phyloP scores from a whole-genome alignment of 2,329 filamentous ascomycete genomes.

The Pseudodiploospora longispora region DNA sequence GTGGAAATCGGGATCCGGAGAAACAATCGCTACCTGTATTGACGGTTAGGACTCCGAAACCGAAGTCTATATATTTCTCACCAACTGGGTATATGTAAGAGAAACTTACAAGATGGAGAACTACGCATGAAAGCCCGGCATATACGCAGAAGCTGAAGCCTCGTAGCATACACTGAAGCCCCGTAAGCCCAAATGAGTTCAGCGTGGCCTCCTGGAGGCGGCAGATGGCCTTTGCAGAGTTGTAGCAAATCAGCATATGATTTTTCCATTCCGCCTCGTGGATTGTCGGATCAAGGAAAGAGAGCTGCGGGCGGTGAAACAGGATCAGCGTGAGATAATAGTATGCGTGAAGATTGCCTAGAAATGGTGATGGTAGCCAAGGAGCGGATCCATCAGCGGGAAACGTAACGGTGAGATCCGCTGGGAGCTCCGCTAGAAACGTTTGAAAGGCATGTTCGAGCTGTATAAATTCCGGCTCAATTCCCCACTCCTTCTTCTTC shows the following conservation, averaged over 20 bases:
- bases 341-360: slow-evolving; percentile 85
- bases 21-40: slow-evolving; percentile 76
- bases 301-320: slow-evolving; percentile 78
- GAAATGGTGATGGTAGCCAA: slow-evolving; percentile 77
- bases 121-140: slow-evolving; percentile 79
- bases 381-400: slow-evolving; percentile 71
- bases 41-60: slow-evolving; percentile 6
- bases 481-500: slow-evolving; percentile 75
- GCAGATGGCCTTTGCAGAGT: slow-evolving; percentile 76
- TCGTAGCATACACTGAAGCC: slow-evolving; percentile 83
- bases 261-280: slow-evolving; percentile 74
- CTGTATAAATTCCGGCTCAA: slow-evolving; percentile 73
- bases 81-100: slow-evolving; percentile 4
- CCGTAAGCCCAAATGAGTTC: slow-evolving; percentile 66
- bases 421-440: slow-evolving; percentile 70
- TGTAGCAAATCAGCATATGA: slow-evolving; percentile 80
- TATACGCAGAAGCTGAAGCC: slow-evolving; percentile 97
- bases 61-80: slow-evolving; percentile 5
- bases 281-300: slow-evolving; percentile 63
- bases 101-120: slow-evolving; percentile 76
- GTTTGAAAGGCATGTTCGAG: slow-evolving; percentile 69
- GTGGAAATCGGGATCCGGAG: slow-evolving; percentile 83
- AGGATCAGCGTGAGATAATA: slow-evolving; percentile 81
- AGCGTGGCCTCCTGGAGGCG: slow-evolving; percentile 78
- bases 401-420: slow-evolving; percentile 70